Base-by-base conservation (phyloP, 2,329 filamentous ascomycete genomes). In the Thelonectria rubi region DNA sequence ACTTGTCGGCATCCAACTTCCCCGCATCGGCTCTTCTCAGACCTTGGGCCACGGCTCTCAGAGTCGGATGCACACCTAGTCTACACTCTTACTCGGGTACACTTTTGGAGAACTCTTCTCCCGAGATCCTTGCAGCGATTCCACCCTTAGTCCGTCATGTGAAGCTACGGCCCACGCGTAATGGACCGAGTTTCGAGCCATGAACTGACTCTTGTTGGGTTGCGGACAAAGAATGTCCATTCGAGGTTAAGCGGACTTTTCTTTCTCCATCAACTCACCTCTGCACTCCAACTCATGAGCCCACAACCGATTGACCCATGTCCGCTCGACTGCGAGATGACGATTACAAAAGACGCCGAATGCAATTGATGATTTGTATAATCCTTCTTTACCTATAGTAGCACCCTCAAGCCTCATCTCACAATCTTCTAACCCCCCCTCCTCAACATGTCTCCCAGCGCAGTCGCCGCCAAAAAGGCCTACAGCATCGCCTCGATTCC, bases 401-500 rank as follows among this genome's bases (percentile, higher is more conserved):
- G 18, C 51, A 24, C 32, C 32, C 56, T 47, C 37, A 37, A 47
- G 42, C 18, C 30, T 45, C 15, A 51, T 20, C 39, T 26, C n/a
- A 45, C 20, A 10, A 21, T 24, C 49, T 24, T 26, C 14, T 32
- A 58, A n/a, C 43, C 39, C 24, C 21, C 21, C 40, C 46, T 39
- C n/a, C 11, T 11, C 57, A 60, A 10, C 40, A 72, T 72, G 69
- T 72, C 70, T 62, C 68, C 69, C 18, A 66, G 64, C 30, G 67
- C 68, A 32, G 50, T 62, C 18, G 45, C 49, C 15, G 40, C 55
- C 43, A 72, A 65, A 50, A 78, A 75, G 55, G 68, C 76, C 15
- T 84, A 85, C 72, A 80, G 77, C 67, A 84, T 88, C 65, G 83
- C 86, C 59, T 83, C 86, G 21, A 87, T 90, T 63, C 84, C 87